Evolutionary conservation across 371 early-diverging fungal species (phyloP), one percentile per base, ranked within the genome.

Genomic region (Mortierella sp.): DNA sequence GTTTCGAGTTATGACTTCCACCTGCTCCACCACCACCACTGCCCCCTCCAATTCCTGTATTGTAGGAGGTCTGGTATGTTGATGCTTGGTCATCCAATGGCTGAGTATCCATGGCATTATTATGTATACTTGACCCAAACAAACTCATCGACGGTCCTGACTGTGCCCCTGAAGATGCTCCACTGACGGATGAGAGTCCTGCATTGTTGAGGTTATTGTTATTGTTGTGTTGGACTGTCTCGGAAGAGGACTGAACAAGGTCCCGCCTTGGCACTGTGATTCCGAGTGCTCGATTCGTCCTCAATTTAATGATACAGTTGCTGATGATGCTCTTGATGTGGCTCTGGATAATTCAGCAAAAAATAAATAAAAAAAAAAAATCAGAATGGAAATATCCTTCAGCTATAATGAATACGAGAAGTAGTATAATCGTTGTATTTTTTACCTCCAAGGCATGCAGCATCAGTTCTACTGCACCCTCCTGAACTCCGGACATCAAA

Each of bases 361-460:
- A 27, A 4, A 51, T 6, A 32, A 49, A 8, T 14, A 23, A 28
- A 17, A 28, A 17, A n/a, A n/a, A n/a, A n/a, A n/a, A n/a, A n/a
- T n/a, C n/a, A n/a, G n/a, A n/a, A n/a, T n/a, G n/a, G n/a, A n/a
- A n/a, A n/a, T n/a, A n/a, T n/a, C n/a, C n/a, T n/a, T n/a, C n/a
- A n/a, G n/a, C n/a, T n/a, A n/a, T n/a, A n/a, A n/a, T n/a, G n/a
- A n/a, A n/a, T n/a, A n/a, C n/a, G n/a, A n/a, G n/a, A n/a, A n/a
- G n/a, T n/a, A n/a, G n/a, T n/a, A n/a, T n/a, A n/a, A n/a, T n/a
- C n/a, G n/a, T n/a, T n/a, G n/a, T n/a, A n/a, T n/a, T n/a, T n/a
- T n/a, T n/a, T 83, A 85, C 90, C 82, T 92, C 93, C 56, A 91
- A 84, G 3, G 90, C 90, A 66, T 90, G 89, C 23, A 91, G 56